phyloP scores from a whole-genome alignment of 306 rosid genomes.

The Quillaja saponaria region DNA sequence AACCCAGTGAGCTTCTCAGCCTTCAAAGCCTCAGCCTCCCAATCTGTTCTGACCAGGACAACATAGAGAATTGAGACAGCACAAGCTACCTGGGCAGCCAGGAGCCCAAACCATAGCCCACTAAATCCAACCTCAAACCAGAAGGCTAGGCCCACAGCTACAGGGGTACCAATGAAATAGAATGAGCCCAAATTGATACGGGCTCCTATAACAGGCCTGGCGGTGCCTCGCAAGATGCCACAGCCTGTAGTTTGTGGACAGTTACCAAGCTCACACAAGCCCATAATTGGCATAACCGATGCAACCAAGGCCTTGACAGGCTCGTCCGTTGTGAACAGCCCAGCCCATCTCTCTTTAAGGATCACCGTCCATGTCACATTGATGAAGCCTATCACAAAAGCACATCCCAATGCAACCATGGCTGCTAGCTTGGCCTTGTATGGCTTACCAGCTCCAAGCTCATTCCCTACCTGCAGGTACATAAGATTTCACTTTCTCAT shows the following conservation, averaged over 20 bases:
- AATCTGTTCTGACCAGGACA: slow-evolving; percentile 62
- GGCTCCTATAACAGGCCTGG: slow-evolving; percentile 74
- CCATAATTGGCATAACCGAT: slow-evolving; percentile 82
- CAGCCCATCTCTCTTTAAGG: slow-evolving; percentile 69
- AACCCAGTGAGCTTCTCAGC: slow-evolving; percentile 55
- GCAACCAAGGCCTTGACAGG: slow-evolving; percentile 65
- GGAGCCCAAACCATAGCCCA: slow-evolving; percentile 91
- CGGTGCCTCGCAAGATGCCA: slow-evolving; percentile 79
- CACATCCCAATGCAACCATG: slow-evolving; percentile 81
- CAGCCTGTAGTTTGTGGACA: slow-evolving; percentile 94
- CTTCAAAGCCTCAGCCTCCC: slow-evolving; percentile 84
- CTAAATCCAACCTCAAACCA: slow-evolving; percentile 68
- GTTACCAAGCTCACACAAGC: slow-evolving; percentile 86
- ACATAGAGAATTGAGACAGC: slow-evolving; percentile 69
- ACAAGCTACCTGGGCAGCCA: slow-evolving; percentile 82
- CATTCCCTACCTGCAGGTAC: slow-evolving; percentile 79
- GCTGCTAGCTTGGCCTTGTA: slow-evolving; percentile 91
- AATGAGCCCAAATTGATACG: slow-evolving; percentile 67
- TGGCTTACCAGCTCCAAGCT: slow-evolving; percentile 92
- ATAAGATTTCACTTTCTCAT: neutral
- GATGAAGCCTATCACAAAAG: slow-evolving; percentile 67
- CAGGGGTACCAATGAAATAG: slow-evolving; percentile 84
- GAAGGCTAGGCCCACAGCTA: slow-evolving; percentile 79
- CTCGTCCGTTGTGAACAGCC: slow-evolving; percentile 66
- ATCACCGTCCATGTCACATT: slow-evolving; percentile 90